Percentiles rank a stretch among this genome's conserved stretches.
Conservation (phyloP, 371 early-diverging fungal genomes). For the Syncephalastrum racemosum region DNA sequence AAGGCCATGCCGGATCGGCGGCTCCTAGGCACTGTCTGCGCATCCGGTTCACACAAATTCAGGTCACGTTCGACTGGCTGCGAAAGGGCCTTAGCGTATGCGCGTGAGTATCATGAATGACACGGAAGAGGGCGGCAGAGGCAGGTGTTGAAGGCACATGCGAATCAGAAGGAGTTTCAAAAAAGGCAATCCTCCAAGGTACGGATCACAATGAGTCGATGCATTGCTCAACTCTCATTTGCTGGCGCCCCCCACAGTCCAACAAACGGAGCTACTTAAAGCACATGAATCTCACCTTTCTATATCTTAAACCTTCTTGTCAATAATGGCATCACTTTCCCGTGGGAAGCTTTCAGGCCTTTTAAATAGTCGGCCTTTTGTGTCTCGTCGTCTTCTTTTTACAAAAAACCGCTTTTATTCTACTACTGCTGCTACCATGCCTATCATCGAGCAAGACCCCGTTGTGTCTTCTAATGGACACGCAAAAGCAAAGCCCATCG, state of each 20-base stretch:
- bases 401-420: neutral
- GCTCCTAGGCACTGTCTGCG: constrained; percentile 1
- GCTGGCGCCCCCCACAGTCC: constrained; percentile 14
- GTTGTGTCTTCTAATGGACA: constrained; percentile 2
- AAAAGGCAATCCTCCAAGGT: neutral
- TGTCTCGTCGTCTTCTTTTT: constrained; percentile 3
- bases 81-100: constrained; percentile 9
- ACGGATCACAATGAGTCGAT: constrained; percentile 7
- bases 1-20: constrained; percentile 1
- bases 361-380: constrained; percentile 12
- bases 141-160: constrained; percentile 14
- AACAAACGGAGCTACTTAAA: constrained; percentile 10
- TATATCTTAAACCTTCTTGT: constrained; percentile 4
- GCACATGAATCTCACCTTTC: constrained; percentile 15
- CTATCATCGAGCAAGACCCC: constrained; percentile 9
- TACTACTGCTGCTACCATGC: constrained; percentile 7
- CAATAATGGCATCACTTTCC: constrained; percentile 20
- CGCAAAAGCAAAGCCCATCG: neutral
- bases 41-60: neutral
- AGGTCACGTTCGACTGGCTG: constrained; percentile 13
- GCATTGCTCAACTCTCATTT: constrained; percentile 15
- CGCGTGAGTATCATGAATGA: constrained; percentile 6
- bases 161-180: constrained; percentile 13
- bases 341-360: constrained; percentile 20
- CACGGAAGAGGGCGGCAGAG: constrained; percentile 7